Conservation (phyloP, 306 rosid genomes). For the Acacia acuminata region DNA sequence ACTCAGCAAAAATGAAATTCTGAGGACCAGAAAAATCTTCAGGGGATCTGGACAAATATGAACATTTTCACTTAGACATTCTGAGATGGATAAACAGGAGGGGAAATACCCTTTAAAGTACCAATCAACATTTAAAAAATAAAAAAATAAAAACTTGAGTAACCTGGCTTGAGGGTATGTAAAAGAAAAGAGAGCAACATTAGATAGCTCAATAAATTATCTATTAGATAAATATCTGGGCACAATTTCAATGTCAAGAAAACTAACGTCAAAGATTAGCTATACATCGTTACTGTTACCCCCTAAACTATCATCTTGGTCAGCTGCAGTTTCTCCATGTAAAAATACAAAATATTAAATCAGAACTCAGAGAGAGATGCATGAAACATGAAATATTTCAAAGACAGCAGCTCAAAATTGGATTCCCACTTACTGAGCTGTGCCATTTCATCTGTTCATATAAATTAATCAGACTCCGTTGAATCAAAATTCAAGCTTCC, state of each 20-base stretch:
- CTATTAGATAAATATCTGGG: not conserved
- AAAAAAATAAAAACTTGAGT: not conserved
- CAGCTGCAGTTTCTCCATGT: slow-evolving; percentile 28
- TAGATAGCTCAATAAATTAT: slow-evolving; percentile 7
- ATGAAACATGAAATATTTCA: not conserved
- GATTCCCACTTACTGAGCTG: slow-evolving; percentile 20
- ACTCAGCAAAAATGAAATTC: not conserved
- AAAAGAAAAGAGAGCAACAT: not conserved
- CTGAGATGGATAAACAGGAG: not conserved
- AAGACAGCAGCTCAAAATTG: slow-evolving; percentile 20
- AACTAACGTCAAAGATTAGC: slow-evolving; percentile 8
- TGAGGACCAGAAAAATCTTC: not conserved
- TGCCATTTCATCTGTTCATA: slow-evolving; percentile 15
- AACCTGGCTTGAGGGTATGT: not conserved
- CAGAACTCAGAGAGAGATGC: slow-evolving; percentile 15
- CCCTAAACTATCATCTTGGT: slow-evolving; percentile 29
- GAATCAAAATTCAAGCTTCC: slow-evolving; percentile 77
- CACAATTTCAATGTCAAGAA: slow-evolving; percentile 9
- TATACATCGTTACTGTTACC: slow-evolving; percentile 37
- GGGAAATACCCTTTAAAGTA: not conserved
- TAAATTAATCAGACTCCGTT: slow-evolving; percentile 8
- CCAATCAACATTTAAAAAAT: not conserved
- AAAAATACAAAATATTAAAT: slow-evolving; percentile 4
- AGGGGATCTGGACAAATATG: not conserved
- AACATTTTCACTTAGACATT: not conserved